Base-by-base conservation (phyloP, 257 asterid genomes). In the Jaltomata sinuosa region DNA sequence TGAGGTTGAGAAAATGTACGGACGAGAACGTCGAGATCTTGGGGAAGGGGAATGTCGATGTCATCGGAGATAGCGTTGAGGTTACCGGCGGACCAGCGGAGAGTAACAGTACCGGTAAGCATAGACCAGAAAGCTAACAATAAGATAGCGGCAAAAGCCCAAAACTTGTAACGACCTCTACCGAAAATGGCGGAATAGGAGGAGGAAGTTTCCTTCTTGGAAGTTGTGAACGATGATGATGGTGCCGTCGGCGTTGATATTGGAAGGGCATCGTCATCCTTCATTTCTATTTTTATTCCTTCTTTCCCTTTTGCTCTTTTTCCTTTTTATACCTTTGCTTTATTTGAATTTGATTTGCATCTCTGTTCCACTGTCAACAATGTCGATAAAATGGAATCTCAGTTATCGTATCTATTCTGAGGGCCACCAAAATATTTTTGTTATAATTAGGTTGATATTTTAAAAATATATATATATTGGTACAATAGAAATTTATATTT, bases 81-180 rank as follows among this genome's bases (percentile, higher is more conserved):
- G 86, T 92, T 88, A 1, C 91, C 93, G 49, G 94, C 95, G 84
- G 97, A 91, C 92, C 93, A 90, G 5, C 95, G 93, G 92, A 95
- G 97, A 69, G 93, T 87, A 83, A 92, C 94, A 40, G 98, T 90
- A 54, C 98, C 98, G 87, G 94, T 90, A 83, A 95, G 90, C 91
- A 95, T 95, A 5, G 99, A 94, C 97, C 98, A 95, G 85, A 95
- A 94, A 4, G 99, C 98, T 53, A 95, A 90, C 80, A 94, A 74
- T 38, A 92, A 77, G 68, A 95, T 95, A 38, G 90, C 95, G 6
- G 91, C 91, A 80, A 93, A 89, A 1, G 94, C 97, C 96, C 96
- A 94, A 40, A 92, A 91, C 64, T 92, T 95, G 90, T 94, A 95
- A 10, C 98, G 94, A 80, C 95, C 95, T 49, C 92, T 89, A 21